Base-by-base conservation (phyloP, 371 early-diverging fungal genomes). In the Rhizopus delemar region DNA sequence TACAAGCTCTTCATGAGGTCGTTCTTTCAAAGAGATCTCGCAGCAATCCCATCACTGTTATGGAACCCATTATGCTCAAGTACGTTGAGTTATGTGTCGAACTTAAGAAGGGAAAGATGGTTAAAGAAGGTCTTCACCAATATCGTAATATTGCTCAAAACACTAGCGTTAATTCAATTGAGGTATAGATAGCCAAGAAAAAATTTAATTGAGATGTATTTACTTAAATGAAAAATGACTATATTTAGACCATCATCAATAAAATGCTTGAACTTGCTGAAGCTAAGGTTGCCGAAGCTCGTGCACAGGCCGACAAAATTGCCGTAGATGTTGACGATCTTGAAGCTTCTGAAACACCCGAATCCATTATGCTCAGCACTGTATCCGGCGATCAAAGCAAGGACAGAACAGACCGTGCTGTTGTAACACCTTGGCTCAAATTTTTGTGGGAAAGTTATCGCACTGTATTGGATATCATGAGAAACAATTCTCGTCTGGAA, bases 391-490 rank as follows among this genome's bases (percentile, higher is more conserved):
- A 96, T 60, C 95, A 93, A 73, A 87, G 73, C 78, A 95, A 94
- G 77, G 98, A 98, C 74, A 86, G 97, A 50, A 94, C 96, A 12
- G 96, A 97, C 72, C 91, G 98, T 58, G 94, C 93, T 56, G 91
- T 97, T 35, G 96, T 98, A 51, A 97, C 97, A 12, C 98, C 99
- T 39, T 96, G 97, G 95, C 85, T 99, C 62, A 93, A 93, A 77
- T 96, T 99, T 71, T 84, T 97, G 69, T 99, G 99, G 99, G 99
- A 99, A 80, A 91, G 92, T 15, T 98, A 97, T 82, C 87, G 99
- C 59, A 96, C 94, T 57, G 90, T 94, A 34, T 85, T 99, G 50
- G 98, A 99, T 70, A 92, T 95, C 50, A 80, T 98, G 73, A 84
- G 96, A 64, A 97, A 97, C 89, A 98, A 98, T 69, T 89, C 93